Percentiles rank a stretch among this genome's conserved stretches.
Evolutionary conservation across 345 rosid genomes (phyloP).

Genomic region (Moricandia arvensis): DNA sequence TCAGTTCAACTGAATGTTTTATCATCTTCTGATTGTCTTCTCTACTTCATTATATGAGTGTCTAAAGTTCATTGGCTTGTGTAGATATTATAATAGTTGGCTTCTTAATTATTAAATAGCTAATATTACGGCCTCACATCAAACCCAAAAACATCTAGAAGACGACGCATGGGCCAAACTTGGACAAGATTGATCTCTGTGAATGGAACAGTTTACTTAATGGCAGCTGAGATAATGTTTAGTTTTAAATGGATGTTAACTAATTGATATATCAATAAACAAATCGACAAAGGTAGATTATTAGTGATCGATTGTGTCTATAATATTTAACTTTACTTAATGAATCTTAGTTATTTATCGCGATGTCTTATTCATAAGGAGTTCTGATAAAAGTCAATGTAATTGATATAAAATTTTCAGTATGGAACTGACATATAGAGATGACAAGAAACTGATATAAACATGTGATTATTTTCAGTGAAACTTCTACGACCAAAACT

Average conservation of each 20-base stretch:
- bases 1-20: conserved; percentile 38
- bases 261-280: not conserved
- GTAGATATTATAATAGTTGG: conserved; percentile 13
- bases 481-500: not conserved
- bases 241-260: not conserved
- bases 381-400: not conserved
- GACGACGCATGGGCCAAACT: conserved; percentile 30
- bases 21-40: conserved; percentile 37
- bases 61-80: conserved; percentile 18
- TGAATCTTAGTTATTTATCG: not conserved
- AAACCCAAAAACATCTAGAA: conserved; percentile 12
- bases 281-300: not conserved
- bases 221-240: conserved; percentile 23
- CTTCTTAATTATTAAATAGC: not conserved
- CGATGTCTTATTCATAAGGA: not conserved
- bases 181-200: conserved; percentile 26
- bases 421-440: not conserved
- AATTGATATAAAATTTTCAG: not conserved
- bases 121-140: conserved; percentile 26
- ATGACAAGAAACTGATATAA: not conserved
- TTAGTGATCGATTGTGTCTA: conserved; percentile 4
- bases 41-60: conserved; percentile 32
- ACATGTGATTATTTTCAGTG: not conserved
- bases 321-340: not conserved
- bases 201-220: conserved; percentile 39